These are phyloP conservation scores for Rhinocladiella similis DNA, from an alignment of 2,329 filamentous ascomycete species.

Conservation along the genomic window DNA sequence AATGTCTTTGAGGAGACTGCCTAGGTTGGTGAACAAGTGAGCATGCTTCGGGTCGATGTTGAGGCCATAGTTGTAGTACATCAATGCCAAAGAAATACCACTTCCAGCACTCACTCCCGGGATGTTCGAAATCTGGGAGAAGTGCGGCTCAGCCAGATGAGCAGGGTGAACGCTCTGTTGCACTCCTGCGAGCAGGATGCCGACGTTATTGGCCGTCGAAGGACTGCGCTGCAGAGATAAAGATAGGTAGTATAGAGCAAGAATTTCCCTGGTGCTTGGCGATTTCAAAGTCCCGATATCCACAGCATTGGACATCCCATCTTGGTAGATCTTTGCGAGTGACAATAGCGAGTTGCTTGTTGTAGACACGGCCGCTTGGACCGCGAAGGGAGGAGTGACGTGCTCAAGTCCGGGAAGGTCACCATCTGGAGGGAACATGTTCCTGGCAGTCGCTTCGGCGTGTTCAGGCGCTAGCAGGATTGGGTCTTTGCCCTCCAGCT, in stretches of 20 bases:
- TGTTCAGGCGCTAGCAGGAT: conserved; percentile 80
- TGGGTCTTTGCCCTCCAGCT: conserved; percentile 53
- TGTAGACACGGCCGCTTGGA: conserved; percentile 81
- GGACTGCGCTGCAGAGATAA: conserved; percentile 92
- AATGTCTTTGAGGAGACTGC: conserved; percentile 93
- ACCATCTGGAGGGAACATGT: conserved; percentile 76
- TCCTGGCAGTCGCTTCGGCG: conserved; percentile 76
- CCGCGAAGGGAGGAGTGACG: conserved; percentile 69
- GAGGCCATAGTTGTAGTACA: conserved; percentile 94
- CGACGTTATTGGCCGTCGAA: conserved; percentile 97
- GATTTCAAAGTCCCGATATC: conserved; percentile 60
- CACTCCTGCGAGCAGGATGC: conserved; percentile 91
- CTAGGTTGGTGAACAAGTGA: conserved; percentile 94
- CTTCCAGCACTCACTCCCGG: conserved; percentile 83
- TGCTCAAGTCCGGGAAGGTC: conserved; percentile 77
- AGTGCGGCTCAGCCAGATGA: conserved; percentile 34
- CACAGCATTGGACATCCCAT: conserved; percentile 69
- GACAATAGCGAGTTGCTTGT: conserved; percentile 95
- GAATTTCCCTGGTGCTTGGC: conserved; percentile 83
- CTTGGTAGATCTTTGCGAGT: conserved; percentile 95
- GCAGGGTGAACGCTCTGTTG: conserved; percentile 63
- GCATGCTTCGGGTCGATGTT: conserved; percentile 85
- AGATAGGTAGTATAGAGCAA: conserved; percentile 93
- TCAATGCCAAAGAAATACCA: conserved; percentile 81
- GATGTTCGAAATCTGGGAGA: conserved; percentile 30